Evolutionary conservation across 495 filamentous ascomycete genomes (phyloP).

Genomic region (Penicillium arizonense): DNA sequence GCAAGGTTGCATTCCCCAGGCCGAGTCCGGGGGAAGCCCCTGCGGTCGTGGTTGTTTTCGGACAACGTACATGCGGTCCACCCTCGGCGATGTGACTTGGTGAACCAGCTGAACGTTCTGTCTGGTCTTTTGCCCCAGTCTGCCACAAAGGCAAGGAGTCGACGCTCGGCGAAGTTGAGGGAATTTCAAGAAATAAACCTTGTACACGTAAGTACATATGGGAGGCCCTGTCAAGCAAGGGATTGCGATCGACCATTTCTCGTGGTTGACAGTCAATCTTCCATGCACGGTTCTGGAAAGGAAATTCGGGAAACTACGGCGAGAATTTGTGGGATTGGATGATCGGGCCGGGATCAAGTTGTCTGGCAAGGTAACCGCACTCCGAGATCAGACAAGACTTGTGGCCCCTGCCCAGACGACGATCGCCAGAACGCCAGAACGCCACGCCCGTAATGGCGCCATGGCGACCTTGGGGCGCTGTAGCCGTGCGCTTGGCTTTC

Average conservation of each 20-base stretch:
- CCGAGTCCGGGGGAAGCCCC: neutral
- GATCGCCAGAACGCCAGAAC: conserved; percentile 12
- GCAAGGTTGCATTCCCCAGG: conserved; percentile 11
- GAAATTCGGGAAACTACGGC: neutral
- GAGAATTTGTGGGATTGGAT: neutral
- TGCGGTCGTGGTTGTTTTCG: conserved; percentile 17
- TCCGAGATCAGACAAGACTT: conserved; percentile 23
- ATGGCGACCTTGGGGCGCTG: neutral
- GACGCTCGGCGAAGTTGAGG: too few relatives aligned
- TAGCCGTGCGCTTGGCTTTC: conserved; percentile 7
- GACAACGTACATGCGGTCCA: conserved; percentile 12
- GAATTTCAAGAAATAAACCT: too few relatives aligned
- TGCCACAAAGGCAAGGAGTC: neutral
- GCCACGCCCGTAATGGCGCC: conserved; percentile 26
- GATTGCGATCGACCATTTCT: conserved; percentile 9
- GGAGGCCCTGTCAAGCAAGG: conserved; percentile 8
- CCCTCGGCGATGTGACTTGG: conserved; percentile 9
- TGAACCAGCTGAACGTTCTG: conserved; percentile 13
- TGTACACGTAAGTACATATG: too few relatives aligned
- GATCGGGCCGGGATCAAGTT: neutral
- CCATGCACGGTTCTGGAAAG: conserved; percentile 18
- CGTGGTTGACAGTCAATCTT: conserved; percentile 12
- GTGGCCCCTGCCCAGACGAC: conserved; percentile 15
- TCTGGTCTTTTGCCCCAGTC: conserved; percentile 7
- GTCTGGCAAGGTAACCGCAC: conserved; percentile 11